Conservation (phyloP, 176 grass and related monocot genomes). For the Bromus sterilis region DNA sequence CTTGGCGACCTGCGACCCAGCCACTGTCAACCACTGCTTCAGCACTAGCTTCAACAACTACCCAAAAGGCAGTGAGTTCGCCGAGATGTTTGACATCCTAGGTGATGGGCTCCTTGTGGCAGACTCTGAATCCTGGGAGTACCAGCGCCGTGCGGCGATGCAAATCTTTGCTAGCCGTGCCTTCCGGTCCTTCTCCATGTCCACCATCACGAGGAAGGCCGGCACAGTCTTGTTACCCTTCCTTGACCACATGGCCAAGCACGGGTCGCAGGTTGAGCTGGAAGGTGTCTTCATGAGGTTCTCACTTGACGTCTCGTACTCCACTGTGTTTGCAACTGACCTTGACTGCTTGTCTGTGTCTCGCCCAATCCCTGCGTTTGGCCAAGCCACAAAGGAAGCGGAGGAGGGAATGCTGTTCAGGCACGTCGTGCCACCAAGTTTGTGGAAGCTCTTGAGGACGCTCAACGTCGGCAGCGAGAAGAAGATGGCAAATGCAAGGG, state of each 20-base stretch:
- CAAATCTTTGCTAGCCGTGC: constrained; percentile 25
- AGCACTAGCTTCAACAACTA: constrained; percentile 45
- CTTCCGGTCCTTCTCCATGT: constrained; percentile 40
- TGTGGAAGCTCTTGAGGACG: constrained; percentile 54
- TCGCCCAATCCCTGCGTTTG: constrained; percentile 30
- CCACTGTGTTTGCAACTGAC: constrained; percentile 50
- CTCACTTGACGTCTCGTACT: constrained; percentile 44
- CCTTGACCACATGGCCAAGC: constrained; percentile 40
- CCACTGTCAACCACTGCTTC: constrained; percentile 54
- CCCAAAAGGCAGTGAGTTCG: constrained; percentile 48
- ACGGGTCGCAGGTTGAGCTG: constrained; percentile 23
- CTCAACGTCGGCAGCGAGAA: constrained; percentile 52
- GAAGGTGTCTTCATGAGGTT: constrained; percentile 53
- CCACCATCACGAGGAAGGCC: constrained; percentile 25
- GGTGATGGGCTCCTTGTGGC: constrained; percentile 44
- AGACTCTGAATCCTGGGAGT: constrained; percentile 52
- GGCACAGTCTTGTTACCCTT: constrained; percentile 38
- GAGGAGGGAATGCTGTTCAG: constrained; percentile 55
- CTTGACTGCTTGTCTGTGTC: constrained; percentile 34
- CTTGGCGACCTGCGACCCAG: constrained; percentile 48
- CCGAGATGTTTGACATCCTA: constrained; percentile 63
- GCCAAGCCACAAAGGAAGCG: constrained; percentile 40
- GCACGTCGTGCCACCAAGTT: constrained; percentile 31
- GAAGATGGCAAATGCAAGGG: constrained; percentile 42
- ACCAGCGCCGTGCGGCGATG: constrained; percentile 40